Evolutionary conservation across 2,329 filamentous ascomycete species (phyloP).

Genomic region (Diaporthe aspalathi): DNA sequence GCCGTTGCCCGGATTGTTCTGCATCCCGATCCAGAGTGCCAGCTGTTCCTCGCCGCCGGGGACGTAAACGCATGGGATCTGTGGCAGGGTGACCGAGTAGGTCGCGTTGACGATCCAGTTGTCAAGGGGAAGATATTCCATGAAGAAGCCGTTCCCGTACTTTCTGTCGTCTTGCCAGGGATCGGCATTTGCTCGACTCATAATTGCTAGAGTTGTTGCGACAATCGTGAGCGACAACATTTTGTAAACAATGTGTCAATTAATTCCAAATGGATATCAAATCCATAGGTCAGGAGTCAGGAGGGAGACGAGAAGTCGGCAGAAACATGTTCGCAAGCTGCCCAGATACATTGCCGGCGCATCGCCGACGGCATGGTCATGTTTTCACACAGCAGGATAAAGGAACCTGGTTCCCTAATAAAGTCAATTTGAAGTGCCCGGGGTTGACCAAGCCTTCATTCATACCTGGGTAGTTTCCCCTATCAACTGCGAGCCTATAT

Average conservation of each 20-base stretch:
- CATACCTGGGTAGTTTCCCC: neutral
- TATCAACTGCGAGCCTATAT: neutral
- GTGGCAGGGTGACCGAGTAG: neutral
- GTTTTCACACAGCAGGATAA: too few species aligned
- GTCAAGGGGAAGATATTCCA: neutral
- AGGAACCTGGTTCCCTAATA: neutral
- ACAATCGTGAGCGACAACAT: neutral
- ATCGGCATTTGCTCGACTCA: neutral
- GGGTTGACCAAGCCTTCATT: neutral
- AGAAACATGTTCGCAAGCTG: neutral
- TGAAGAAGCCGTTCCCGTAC: neutral
- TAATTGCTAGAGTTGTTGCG: neutral
- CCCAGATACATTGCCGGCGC: neutral
- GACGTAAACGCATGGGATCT: neutral
- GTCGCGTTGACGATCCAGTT: neutral
- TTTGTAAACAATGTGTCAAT: neutral
- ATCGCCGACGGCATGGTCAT: neutral
- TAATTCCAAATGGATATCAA: too few species aligned
- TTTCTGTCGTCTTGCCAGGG: slow-evolving; percentile 8
- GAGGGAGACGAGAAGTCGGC: neutral
- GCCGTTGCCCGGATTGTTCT: slow-evolving; percentile 1
- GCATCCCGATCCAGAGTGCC: slow-evolving; percentile 6
- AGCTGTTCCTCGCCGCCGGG: neutral
- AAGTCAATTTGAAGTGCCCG: neutral
- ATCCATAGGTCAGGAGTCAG: too few species aligned